Evolutionary conservation across 495 filamentous ascomycete species (phyloP).

Genomic region (Tuber microsphaerosporum): DNA sequence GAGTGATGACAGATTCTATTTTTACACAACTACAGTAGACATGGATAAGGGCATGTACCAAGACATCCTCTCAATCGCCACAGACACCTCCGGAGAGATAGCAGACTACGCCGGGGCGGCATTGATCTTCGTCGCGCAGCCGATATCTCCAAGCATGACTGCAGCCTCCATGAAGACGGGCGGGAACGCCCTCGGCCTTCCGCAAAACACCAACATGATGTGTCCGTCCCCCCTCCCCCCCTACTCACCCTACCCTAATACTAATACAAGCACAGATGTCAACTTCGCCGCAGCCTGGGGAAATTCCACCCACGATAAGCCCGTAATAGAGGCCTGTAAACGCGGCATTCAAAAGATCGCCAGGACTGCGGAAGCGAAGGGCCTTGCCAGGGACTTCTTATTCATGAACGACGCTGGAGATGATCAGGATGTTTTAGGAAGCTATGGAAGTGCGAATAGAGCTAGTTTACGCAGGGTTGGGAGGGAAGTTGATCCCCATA

Average conservation of each 20-base stretch:
- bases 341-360: constrained; percentile 20
- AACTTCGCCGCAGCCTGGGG: constrained; percentile 32
- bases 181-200: constrained; percentile 47
- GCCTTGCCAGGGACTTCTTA: constrained; percentile 22
- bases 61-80: constrained; percentile 29
- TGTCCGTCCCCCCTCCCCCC: constrained; percentile 5
- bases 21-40: constrained; percentile 8
- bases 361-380: constrained; percentile 14
- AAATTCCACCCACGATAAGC: constrained; percentile 22
- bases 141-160: constrained; percentile 46
- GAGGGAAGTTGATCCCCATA: constrained; percentile 23
- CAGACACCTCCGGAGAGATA: constrained; percentile 17
- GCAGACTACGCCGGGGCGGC: constrained; percentile 23
- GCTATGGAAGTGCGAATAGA: constrained; percentile 35
- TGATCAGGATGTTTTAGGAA: constrained; percentile 32
- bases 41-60: constrained; percentile 15
- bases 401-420: constrained; percentile 40
- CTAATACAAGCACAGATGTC: not conserved
- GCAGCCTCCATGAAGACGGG: constrained; percentile 39
- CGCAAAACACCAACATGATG: constrained; percentile 5
- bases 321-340: constrained; percentile 11
- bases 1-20: constrained; percentile 1
- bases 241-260: not conserved
- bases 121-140: constrained; percentile 45
- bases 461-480: constrained; percentile 9